Evolutionary conservation across 2,329 filamentous ascomycete species (phyloP), one percentile per base, ranked within the genome.

Genomic region (Alternaria gaisen): DNA sequence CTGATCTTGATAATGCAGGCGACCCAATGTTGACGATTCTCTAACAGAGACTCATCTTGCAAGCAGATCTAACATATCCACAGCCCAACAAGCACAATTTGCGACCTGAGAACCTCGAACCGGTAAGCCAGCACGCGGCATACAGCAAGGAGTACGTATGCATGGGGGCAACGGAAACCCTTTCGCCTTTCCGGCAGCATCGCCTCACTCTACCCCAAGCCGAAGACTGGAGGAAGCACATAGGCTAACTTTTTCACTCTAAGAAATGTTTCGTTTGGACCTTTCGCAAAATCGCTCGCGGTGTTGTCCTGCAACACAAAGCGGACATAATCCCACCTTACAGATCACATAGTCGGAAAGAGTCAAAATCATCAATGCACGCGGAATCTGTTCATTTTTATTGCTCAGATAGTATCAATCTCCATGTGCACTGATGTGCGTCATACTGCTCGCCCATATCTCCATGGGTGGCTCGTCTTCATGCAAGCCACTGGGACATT

Each of bases 401-500:
- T 48, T 16, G 20, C 30, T 14, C 20, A 22, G 11, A 34, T 36
- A 14, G 20, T 48, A 22, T 22, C 30, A n/a, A 4, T 34, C 46
- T 24, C 20, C 18, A 48, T 9, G 22, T 48, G 46, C 30, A 30
- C 46, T 48, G 14, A 48, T 36, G 30, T 48, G 12, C 30, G 30
- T 28, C 26, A 53, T 58, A 22, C 16, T 54, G 20, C 26, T 14
- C 24, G 22, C 40, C 20, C 24, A 30, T 30, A 47, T 30, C 30
- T 50, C 46, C 32, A 50, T 26, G 14, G 22, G 50, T 34, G 36
- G 28, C 40, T 53, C 24, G 12, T n/a, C 38, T 38, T 28, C 51
- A 46, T 58, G 47, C 20, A 24, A 60, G 18, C 42, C 30, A n/a
- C 47, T 41, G 43, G 38, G 24, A 18, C 28, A 54, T 41, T 32